phyloP scores from a whole-genome alignment of 257 asterid genomes.

The Scutellaria galericulata region DNA sequence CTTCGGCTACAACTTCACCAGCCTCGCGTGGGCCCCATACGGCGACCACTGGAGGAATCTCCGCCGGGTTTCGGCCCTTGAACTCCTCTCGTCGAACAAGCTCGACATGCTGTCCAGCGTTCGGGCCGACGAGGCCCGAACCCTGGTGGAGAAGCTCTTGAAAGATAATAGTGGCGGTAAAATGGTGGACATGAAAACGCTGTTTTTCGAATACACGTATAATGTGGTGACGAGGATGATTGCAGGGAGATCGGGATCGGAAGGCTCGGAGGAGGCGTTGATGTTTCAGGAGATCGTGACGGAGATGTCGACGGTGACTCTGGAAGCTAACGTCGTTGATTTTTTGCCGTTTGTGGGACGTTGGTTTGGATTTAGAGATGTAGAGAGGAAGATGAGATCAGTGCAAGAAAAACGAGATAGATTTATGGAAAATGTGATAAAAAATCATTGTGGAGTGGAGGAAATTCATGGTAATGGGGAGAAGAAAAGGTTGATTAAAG shows the following conservation, averaged over 20 bases:
- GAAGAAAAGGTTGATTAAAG: slow-evolving; percentile 25
- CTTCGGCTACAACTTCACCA: slow-evolving; percentile 58
- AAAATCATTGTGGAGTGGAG: neutral
- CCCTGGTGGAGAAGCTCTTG: slow-evolving; percentile 13
- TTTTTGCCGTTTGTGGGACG: slow-evolving; percentile 41
- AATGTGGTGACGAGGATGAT: slow-evolving; percentile 41
- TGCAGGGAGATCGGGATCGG: slow-evolving; percentile 22
- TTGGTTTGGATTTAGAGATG: slow-evolving; percentile 39
- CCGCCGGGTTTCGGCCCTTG: slow-evolving; percentile 41
- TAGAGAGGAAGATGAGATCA: slow-evolving; percentile 35
- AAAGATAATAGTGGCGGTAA: too few relatives aligned
- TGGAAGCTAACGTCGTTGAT: slow-evolving; percentile 41
- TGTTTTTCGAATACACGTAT: slow-evolving; percentile 32
- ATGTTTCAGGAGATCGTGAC: slow-evolving; percentile 34
- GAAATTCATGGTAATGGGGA: neutral
- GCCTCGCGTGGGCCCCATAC: slow-evolving; percentile 52
- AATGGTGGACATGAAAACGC: slow-evolving; percentile 22
- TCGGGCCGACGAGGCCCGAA: slow-evolving; percentile 36
- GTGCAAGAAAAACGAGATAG: slow-evolving; percentile 44
- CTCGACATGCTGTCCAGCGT: slow-evolving; percentile 22
- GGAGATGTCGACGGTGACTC: slow-evolving; percentile 47
- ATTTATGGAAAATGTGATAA: slow-evolving; percentile 41
- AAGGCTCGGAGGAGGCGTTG: slow-evolving; percentile 31
- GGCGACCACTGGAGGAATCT: slow-evolving; percentile 56
- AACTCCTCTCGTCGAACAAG: slow-evolving; percentile 42